Evolutionary conservation across 306 rosid genomes (phyloP), one percentile per base, ranked within the genome.

Genomic region (Pachyrhizus erosus): DNA sequence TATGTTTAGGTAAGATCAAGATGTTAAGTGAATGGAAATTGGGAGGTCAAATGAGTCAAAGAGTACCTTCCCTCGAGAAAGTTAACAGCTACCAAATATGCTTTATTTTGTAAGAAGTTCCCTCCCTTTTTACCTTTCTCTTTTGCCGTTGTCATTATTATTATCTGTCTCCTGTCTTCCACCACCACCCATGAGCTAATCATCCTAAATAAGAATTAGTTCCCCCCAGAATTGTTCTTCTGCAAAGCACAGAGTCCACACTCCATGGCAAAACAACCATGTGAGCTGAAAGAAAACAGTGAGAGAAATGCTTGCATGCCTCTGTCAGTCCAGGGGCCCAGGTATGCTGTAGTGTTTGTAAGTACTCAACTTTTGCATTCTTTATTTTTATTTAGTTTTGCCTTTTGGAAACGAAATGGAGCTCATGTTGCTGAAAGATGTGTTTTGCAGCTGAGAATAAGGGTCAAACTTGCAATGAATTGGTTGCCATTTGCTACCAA

Each of bases 51-150:
- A 82, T 7, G 80, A 82, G 80, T 82, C 77, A 61, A 70, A 75
- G 52, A 72, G 78, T 72, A 68, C 60, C 77, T 79, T 88, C 89
- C 39, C 48, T 73, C 81, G 69, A 89, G 82, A 92, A 88, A 90
- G 91, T 55, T 79, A 33, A 81, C 65, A 73, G 91, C 88, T 83
- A 89, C 83, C 37, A 73, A 84, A 88, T 75, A 77, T 75, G 54
- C 97, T 96, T 93, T 93, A 92, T 79, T 93, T 96, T 90, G 94
- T 86, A 93, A 86, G 13, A 80, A 82, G 81, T 88, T 93, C 99
- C 99, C 98, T 89, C 98, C 89, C 55, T 77, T 84, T 84, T 90
- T 88, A 77, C 91, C 89, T 57, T 73, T 52, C 79, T 90, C 93
- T 81, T 91, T 92, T 84, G 87, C 88, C 80, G 84, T 78, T 48